These are phyloP conservation scores for Thelonectria olida DNA, from an alignment of 2,329 filamentous ascomycete species.

Conservation along the genomic window DNA sequence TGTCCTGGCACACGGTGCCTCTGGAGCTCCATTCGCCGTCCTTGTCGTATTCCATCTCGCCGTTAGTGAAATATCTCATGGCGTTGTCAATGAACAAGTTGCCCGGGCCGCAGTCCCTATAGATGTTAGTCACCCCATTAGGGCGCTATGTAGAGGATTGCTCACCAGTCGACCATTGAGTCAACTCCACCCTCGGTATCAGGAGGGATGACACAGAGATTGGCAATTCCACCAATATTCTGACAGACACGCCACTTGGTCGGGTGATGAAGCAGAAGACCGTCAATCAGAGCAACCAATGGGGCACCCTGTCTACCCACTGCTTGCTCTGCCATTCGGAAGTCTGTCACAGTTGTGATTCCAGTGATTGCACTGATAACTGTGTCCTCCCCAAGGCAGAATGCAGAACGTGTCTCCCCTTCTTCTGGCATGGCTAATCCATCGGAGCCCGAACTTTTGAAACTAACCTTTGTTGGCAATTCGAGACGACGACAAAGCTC, in stretches of 20 bases:
- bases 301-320: conserved; percentile 65
- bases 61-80: conserved; percentile 62
- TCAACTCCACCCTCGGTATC: conserved; percentile 50
- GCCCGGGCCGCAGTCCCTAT: too few relatives aligned
- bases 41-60: conserved; percentile 58
- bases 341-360: conserved; percentile 67
- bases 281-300: conserved; percentile 66
- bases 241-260: conserved; percentile 66
- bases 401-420: conserved; percentile 55
- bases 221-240: conserved; percentile 68
- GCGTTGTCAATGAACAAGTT: conserved; percentile 66
- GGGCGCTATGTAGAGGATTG: too few relatives aligned
- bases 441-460: too few relatives aligned
- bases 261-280: conserved; percentile 64
- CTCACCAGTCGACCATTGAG: too few relatives aligned
- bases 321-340: conserved; percentile 64
- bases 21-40: conserved; percentile 60
- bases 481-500: too few relatives aligned
- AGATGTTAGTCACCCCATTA: too few relatives aligned
- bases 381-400: conserved; percentile 65
- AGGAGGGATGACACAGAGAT: conserved; percentile 66
- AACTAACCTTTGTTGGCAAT: too few relatives aligned
- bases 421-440: too few relatives aligned
- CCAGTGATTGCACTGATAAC: conserved; percentile 63
- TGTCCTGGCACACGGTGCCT: conserved; percentile 57